Conservation (phyloP, 345 rosid genomes). For the Alliaria petiolata region DNA sequence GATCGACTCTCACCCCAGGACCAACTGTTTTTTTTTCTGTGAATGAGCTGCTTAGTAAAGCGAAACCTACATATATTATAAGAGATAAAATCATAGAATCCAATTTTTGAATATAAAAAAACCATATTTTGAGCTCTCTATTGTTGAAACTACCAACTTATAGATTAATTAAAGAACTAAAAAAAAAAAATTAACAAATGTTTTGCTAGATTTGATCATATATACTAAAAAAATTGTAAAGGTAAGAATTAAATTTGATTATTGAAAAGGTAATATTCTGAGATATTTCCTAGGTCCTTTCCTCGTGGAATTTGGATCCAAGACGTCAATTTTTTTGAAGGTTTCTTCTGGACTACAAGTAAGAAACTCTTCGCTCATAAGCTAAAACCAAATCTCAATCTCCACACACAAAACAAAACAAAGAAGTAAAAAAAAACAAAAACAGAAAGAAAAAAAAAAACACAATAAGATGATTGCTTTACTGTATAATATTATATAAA, state of each 20-base stretch:
- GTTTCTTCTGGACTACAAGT: conserved; percentile 27
- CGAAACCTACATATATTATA: background rate
- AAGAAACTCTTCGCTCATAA: conserved; percentile 29
- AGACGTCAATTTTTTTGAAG: conserved; percentile 29
- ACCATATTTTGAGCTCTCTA: background rate
- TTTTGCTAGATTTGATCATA: background rate
- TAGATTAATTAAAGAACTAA: background rate
- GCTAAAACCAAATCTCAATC: conserved; percentile 13
- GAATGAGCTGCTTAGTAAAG: background rate
- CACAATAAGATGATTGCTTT: conserved; percentile 9
- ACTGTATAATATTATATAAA: conserved; percentile 6
- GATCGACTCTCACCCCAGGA: too few species aligned
- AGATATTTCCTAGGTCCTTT: conserved; percentile 18
- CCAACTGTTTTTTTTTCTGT: too few species aligned
- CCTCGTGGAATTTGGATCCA: conserved; percentile 20
- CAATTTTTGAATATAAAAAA: background rate
- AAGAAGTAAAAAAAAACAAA: background rate
- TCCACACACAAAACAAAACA: conserved; percentile 6
- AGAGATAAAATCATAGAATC: conserved; percentile 1
- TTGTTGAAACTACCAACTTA: background rate
- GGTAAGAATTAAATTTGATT: background rate
- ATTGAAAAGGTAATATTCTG: background rate
- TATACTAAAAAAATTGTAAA: background rate
- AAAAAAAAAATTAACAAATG: background rate
- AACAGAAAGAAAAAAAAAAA: too few species aligned